These are phyloP conservation scores for Gomphus bonarii DNA, from an alignment of 1,284 basidiomycete species.

Conservation along the genomic window DNA sequence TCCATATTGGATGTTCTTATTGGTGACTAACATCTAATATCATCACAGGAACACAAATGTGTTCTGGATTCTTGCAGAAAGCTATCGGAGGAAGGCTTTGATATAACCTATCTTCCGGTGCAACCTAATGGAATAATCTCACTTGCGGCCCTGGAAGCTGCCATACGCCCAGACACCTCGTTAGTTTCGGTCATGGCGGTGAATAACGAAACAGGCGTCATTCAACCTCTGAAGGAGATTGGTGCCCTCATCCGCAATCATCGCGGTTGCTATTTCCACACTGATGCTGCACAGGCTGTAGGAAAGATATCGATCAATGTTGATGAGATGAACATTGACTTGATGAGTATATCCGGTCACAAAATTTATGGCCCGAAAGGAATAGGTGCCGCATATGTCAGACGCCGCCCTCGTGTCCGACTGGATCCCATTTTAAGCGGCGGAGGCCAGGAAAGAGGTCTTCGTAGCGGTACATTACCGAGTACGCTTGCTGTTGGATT, in stretches of 20 bases:
- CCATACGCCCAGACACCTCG: conserved; percentile 82
- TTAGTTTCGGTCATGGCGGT: conserved; percentile 97
- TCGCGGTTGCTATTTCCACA: conserved; percentile 91
- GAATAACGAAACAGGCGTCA: conserved; percentile 99
- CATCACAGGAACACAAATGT: conserved; percentile 91
- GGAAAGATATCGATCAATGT: conserved; percentile 91
- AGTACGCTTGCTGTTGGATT: conserved; percentile 88
- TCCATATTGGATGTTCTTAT: conserved; percentile 10
- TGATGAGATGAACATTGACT: conserved; percentile 91
- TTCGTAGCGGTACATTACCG: conserved; percentile 90
- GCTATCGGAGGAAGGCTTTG: conserved; percentile 94
- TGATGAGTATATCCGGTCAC: conserved; percentile 95
- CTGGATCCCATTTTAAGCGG: conserved; percentile 94
- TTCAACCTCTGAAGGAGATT: conserved; percentile 96
- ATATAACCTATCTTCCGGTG: conserved; percentile 95
- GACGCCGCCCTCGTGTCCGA: conserved; percentile 86
- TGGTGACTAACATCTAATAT: background rate
- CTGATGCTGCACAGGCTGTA: conserved; percentile 93
- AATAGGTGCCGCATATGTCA: conserved; percentile 89
- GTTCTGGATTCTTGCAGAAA: conserved; percentile 97
- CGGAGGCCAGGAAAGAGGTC: conserved; percentile 94
- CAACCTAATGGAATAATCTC: conserved; percentile 79
- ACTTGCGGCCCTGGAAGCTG: conserved; percentile 64
- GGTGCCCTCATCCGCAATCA: conserved; percentile 76
- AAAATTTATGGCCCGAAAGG: conserved; percentile 99